A percentile compares a stretch with the other conserved stretches of the same genome.
These are phyloP conservation scores for Trebouxia sp. DNA, from an alignment of 139 green algal genomes.

Conservation along the genomic window DNA sequence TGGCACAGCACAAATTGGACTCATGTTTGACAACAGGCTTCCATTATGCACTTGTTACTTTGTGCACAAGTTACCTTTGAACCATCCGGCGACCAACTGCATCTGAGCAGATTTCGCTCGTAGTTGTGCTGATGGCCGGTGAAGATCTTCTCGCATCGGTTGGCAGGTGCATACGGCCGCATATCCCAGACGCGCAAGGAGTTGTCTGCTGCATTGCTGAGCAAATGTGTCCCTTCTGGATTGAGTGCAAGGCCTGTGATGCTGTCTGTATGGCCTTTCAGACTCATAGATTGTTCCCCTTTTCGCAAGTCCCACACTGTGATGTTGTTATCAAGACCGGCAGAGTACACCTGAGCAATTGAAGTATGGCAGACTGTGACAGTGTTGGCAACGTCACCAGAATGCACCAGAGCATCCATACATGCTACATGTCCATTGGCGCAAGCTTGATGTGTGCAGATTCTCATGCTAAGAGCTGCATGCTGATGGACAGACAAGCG, in stretches of 20 bases:
- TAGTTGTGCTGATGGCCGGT: conserved; percentile 87
- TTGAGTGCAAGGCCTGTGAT: conserved; percentile 85
- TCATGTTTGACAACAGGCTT: not conserved
- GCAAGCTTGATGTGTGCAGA: no score
- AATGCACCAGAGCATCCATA: no score
- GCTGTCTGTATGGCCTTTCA: conserved; percentile 77
- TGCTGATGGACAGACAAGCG: no score
- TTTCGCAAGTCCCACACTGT: conserved; percentile 89
- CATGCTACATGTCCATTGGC: no score
- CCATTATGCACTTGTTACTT: not conserved
- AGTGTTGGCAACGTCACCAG: no score
- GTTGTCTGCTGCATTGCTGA: conserved; percentile 97
- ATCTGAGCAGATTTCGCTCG: conserved; percentile 92
- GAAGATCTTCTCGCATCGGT: conserved; percentile 78
- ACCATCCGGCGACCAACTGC: conserved; percentile 88
- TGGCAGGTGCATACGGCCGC: conserved; percentile 85
- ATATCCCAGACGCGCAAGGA: conserved; percentile 87
- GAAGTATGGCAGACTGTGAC: no score
- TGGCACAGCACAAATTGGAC: no score
- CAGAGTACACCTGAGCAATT: conserved; percentile 72
- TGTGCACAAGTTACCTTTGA: conserved; percentile 32
- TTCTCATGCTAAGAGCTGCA: no score
- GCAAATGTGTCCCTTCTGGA: conserved; percentile 85
- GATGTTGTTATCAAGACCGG: conserved; percentile 86
- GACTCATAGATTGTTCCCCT: conserved; percentile 54